These are phyloP conservation scores for Paramarasmius palmivorus DNA, from an alignment of 1,284 basidiomycete species.

Conservation along the genomic window DNA sequence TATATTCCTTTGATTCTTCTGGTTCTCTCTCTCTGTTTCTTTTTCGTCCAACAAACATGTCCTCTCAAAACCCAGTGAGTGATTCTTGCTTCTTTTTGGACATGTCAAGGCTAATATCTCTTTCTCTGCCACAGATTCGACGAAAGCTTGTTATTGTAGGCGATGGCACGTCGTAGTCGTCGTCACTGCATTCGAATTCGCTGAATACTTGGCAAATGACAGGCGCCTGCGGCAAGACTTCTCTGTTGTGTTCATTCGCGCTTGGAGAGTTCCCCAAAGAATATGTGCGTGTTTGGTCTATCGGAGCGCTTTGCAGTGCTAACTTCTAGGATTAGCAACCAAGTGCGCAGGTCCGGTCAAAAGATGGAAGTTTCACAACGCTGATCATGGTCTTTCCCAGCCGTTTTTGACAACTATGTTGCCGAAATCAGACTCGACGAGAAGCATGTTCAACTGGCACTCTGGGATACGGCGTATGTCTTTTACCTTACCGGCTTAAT, in stretches of 20 bases:
- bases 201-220: slow-evolving; percentile 17
- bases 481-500: slow-evolving; percentile 12
- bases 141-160: slow-evolving; percentile 93
- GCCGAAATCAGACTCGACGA: slow-evolving; percentile 97
- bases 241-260: slow-evolving; percentile 86
- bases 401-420: slow-evolving; percentile 98
- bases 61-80: slow-evolving; percentile 51
- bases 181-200: slow-evolving; percentile 14
- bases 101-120: slow-evolving; percentile 13
- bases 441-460: slow-evolving; percentile 92
- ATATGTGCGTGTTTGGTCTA: slow-evolving; percentile 66
- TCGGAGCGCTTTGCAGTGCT: slow-evolving; percentile 15
- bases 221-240: slow-evolving; percentile 88
- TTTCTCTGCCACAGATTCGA: slow-evolving; percentile 58
- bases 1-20: slow-evolving; percentile 9
- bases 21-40: slow-evolving; percentile 6
- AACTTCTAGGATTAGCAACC: slow-evolving; percentile 46
- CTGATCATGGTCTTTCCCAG: slow-evolving; percentile 40
- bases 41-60: slow-evolving; percentile 31
- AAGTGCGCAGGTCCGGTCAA: slow-evolving; percentile 38
- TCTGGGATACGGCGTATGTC: slow-evolving; percentile 97
- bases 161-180: slow-evolving; percentile 65
- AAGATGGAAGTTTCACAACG: slow-evolving; percentile 7
- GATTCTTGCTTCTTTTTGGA: slow-evolving; percentile 4
- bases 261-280: slow-evolving; percentile 97